Base-by-base conservation (phyloP, 768 basidiomycete species). In the Lentinula detonsa region DNA sequence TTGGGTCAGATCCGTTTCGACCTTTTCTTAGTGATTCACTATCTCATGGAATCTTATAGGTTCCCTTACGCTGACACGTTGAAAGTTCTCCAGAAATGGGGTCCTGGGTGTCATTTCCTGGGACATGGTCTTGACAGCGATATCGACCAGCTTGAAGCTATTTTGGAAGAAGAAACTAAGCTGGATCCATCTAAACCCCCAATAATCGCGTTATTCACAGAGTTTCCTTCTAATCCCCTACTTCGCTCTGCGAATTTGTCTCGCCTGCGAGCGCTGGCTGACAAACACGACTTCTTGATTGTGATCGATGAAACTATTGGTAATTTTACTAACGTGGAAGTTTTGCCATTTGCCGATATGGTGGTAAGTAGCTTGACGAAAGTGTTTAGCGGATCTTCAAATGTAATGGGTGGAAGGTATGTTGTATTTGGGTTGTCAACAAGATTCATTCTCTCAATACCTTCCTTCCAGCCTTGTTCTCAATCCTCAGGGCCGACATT, bases 401-500 rank as follows among this genome's bases (percentile, higher is more conserved):
- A 99, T 68, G 93, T 95, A 55, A 98, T 98, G 96, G 96, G 96
- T 49, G 96, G 96, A 69, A 92, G 91, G 96, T 96, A 66, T 57
- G 82, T 76, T 37, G 54, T 15, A 48, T 35, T 39, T 18, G 21
- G 10, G 18, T 31, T 18, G 11, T 18, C 28, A 42, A 23, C 31
- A 8, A 21, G 21, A 5, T 8, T 34, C 9, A 10, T 21, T 11
- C 31, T 23, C 33, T 18, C 4, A 3, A 43, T 10, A 59, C 15
- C 16, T 23, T 53, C 15, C 37, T 39, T 35, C 0, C 66, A 98
- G 96, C 67, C 80, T 98, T 6, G 88, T 95, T 16, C 76, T 98
- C 40, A 97, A 98, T 70, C 94, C 95, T 0, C 76, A 81, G 67
- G 79, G 86, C 6, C 83, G 80, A 3, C 81, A 90, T 68, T 95